Evolutionary conservation across 768 basidiomycete species (phyloP).

Genomic region (Collybiopsis luxurians): DNA sequence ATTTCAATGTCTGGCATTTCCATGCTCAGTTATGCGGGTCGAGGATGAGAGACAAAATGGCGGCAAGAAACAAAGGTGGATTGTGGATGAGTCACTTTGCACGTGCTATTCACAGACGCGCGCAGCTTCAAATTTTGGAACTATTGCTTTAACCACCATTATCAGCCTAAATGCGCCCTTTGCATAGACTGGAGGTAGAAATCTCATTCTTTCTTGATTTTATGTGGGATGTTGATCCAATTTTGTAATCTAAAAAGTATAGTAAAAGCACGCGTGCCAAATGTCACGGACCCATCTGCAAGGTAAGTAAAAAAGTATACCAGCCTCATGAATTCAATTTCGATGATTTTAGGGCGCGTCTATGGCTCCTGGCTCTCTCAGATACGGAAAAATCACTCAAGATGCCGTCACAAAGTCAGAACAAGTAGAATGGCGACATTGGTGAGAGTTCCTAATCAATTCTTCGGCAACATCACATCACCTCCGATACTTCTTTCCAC

Average conservation of each 20-base stretch:
- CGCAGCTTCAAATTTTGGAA: too few species aligned
- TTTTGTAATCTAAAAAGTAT: conserved; percentile 42
- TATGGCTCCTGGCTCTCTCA: conserved; percentile 54
- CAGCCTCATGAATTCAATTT: too few species aligned
- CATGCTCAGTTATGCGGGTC: background rate
- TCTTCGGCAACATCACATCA: background rate
- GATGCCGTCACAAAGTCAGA: conserved; percentile 48
- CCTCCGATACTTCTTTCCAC: conserved; percentile 3
- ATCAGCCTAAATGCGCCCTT: too few species aligned
- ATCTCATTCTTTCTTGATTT: background rate
- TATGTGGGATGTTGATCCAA: too few species aligned
- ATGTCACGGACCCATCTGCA: conserved; percentile 52
- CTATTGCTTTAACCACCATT: too few species aligned
- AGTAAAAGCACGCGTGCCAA: conserved; percentile 67
- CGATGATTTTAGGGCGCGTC: conserved; percentile 32
- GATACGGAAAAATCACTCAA: conserved; percentile 56
- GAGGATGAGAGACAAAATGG: too few species aligned
- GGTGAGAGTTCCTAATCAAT: conserved; percentile 39
- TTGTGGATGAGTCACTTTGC: background rate
- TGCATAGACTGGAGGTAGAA: conserved; percentile 3
- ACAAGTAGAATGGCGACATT: conserved; percentile 74
- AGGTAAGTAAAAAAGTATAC: too few species aligned
- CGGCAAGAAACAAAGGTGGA: background rate
- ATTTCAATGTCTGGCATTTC: conserved; percentile 9
- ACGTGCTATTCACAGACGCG: background rate